Evolutionary conservation across 1,284 basidiomycete genomes (phyloP), one percentile per base, ranked within the genome.

Genomic region (Boletus austroedulis): DNA sequence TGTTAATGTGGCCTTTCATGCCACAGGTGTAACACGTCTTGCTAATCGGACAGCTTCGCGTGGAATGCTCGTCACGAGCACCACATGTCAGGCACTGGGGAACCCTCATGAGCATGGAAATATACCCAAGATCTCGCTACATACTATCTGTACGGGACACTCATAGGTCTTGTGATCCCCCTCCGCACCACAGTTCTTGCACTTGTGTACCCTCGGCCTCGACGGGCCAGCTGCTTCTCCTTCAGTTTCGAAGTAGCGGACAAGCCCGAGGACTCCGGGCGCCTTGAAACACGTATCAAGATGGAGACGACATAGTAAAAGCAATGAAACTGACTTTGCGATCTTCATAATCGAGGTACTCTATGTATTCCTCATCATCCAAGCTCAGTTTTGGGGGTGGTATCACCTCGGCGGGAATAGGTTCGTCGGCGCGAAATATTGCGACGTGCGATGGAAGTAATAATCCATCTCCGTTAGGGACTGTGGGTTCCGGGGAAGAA

Each of bases 1-100:
- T 80, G 61, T 83, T 89, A 50, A 93, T 82, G 69, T 97, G 94
- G 1, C 94, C 94, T 67, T 89, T 87, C 81, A 89, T 87, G 29
- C 92, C 92, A 67, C 94, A 97, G 4, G 80, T 83, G 71, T 87
- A 95, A 69, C 94, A 96, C 7, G 84, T 86, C 67, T 94, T 87
- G 68, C 85, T 87, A 59, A 92, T 87, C 1, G 94, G 92, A 73
- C 94, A 97, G 55, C 86, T 84, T 55, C 87, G 79, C 8, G 93
- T 91, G 8, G 82, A 77, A 70, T 97, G 94, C 62, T 95, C 90
- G 67, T 96, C 86, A 56, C 88, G 82, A 19, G 83, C 90, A 53
- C 94, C 94, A 67, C 94, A 97, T 12, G 90, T 93, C 32, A 91
- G 74, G 70, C 94, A 97, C 92, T 96, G 55, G 4, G 21, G 48